Evolutionary conservation across 1,284 basidiomycete species (phyloP), one percentile per base, ranked within the genome.

Genomic region (Papiliotrema nemorosa): DNA sequence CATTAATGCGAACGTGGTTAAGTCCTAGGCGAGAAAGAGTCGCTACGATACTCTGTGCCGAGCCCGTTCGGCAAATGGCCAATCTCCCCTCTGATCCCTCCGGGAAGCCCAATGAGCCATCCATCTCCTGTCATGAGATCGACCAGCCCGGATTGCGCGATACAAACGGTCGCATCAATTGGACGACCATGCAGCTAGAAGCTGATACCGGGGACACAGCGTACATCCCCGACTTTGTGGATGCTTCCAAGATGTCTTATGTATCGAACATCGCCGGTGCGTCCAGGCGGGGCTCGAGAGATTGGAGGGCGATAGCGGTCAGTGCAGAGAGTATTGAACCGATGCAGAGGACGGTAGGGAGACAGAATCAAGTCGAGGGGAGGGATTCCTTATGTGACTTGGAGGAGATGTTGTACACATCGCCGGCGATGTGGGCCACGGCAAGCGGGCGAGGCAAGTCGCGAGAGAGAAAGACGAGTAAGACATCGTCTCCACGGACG

Each of bases 11-110:
- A 7, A 7, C 6, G 10, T 7, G 5, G 5, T 24, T 39, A 24
- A 39, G n/a, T n/a, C 4, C 14, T n/a, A 45, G 44, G 21, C 44
- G 44, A 22, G 44, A 45, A 35, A 13, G 44, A 5, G 44, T 45
- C 7, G 21, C 27, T 3, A 31, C 27, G 3, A 45, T 45, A 3
- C 45, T 38, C 14, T 29, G 16, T 21, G 36, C 45, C 45, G 45
- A 37, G 26, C 45, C 45, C 33, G 45, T 39, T 14, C 12, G 36
- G 4, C 45, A 39, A 25, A 25, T 27, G 22, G 26, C 25, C 24
- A 27, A n/a, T 26, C 12, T 21, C 27, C 18, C 24, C 10, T 16
- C 41, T 22, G 14, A 24, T 26, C 41, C 25, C 4, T 43, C 41
- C 7, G n/a, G n/a, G n/a, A 18, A 24, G 14, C 25, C 24, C 5